Percentiles rank a stretch among this genome's conserved stretches.
phyloP scores from a whole-genome alignment of 176 grass and related monocot species.

The Poa annua region DNA sequence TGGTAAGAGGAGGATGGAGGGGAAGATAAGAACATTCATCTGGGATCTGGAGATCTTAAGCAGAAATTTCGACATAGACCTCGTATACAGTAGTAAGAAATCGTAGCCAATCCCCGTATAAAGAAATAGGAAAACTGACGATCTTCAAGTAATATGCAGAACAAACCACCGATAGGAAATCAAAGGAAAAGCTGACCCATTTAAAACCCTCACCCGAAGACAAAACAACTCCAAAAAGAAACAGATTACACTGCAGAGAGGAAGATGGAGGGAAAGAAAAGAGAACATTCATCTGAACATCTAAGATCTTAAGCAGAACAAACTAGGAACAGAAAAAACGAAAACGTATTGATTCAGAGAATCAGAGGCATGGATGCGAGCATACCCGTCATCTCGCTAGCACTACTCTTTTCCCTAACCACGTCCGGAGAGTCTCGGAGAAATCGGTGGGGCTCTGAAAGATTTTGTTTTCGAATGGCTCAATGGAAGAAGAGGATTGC shows the following conservation, averaged over 20 bases:
- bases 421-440: neutral
- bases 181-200: neutral
- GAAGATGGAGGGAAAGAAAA: neutral
- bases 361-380: neutral
- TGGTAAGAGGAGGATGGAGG: neutral
- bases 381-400: constrained; percentile 3
- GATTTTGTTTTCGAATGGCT: too few relatives aligned
- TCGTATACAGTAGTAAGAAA: neutral
- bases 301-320: too few relatives aligned
- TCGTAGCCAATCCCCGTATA: neutral
- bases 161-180: neutral
- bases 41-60: neutral
- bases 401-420: neutral
- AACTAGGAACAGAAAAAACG: neutral
- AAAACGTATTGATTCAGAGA: neutral
- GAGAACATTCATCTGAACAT: neutral
- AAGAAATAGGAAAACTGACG: neutral
- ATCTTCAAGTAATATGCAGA: neutral
- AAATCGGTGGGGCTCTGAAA: too few relatives aligned
- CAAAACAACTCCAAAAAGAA: neutral
- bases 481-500: too few relatives aligned
- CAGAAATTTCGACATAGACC: neutral
- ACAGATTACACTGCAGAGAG: neutral
- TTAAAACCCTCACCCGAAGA: neutral
- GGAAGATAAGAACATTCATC: neutral